Conservation (phyloP, 2,329 filamentous ascomycete species). For the Sclerotinia sclerotiorum region DNA sequence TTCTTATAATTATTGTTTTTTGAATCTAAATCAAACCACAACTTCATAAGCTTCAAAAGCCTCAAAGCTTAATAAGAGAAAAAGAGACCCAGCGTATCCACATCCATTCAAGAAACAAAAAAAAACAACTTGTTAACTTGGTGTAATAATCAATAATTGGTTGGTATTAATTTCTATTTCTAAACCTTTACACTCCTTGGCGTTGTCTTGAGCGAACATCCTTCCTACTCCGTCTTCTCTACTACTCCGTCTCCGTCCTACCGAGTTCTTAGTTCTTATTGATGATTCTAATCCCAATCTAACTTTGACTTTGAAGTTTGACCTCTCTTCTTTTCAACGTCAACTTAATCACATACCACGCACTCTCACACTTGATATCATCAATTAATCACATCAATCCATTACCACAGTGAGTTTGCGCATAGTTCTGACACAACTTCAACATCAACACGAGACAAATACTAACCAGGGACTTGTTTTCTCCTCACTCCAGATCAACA, state of each 20-base stretch:
- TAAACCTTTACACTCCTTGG: not conserved
- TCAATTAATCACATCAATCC: not conserved
- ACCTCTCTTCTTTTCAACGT: constrained; percentile 4
- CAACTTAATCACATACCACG: not conserved
- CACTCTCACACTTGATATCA: not conserved
- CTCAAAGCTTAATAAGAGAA: not conserved
- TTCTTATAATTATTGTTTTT: too few relatives aligned
- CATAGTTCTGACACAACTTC: not conserved
- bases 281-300: constrained; percentile 15
- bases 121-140: not conserved
- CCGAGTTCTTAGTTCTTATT: constrained; percentile 18
- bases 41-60: not conserved
- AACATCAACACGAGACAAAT: not conserved
- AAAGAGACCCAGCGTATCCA: not conserved
- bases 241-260: constrained; percentile 1
- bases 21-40: not conserved
- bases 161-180: constrained; percentile 4
- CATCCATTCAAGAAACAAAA: not conserved
- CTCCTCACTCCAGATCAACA: constrained; percentile 15
- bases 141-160: constrained; percentile 8
- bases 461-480: constrained; percentile 1
- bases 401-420: constrained; percentile 1
- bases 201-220: constrained; percentile 19
- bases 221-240: not conserved
- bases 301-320: not conserved